Evolutionary conservation across 2,329 filamentous ascomycete genomes (phyloP).

Genomic region (Colletotrichum sp.): DNA sequence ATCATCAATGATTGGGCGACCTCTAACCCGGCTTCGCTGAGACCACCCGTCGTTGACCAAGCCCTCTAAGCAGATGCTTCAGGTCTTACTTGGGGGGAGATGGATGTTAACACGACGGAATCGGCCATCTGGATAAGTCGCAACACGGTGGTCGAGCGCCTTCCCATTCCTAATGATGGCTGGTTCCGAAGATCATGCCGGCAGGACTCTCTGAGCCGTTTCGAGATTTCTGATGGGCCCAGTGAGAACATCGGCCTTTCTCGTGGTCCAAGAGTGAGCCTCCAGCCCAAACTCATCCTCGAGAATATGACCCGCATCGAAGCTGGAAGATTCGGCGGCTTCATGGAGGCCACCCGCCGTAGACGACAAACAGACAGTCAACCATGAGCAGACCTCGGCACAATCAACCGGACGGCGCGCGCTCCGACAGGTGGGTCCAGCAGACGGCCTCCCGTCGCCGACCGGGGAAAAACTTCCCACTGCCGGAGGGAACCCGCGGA

Average conservation of each 20-base stretch:
- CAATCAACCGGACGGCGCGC: background rate
- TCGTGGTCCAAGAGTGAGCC: background rate
- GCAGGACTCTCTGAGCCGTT: background rate
- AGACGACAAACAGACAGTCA: background rate
- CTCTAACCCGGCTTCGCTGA: no score
- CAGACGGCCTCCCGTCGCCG: background rate
- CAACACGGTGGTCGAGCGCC: no score
- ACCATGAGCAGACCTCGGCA: background rate
- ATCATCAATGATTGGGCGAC: background rate
- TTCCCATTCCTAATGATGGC: no score
- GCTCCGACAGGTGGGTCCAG: background rate
- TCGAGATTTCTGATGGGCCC: background rate
- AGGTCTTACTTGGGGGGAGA: no score
- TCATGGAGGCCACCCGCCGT: background rate
- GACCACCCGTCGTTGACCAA: no score
- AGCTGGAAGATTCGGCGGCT: background rate
- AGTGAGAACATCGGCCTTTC: background rate
- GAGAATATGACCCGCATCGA: rapidly evolving
- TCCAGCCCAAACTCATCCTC: background rate
- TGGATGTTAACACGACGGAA: no score
- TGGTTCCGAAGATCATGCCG: no score
- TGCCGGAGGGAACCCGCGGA: background rate
- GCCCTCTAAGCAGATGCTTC: no score
- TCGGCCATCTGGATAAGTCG: no score
- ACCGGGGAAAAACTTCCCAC: background rate